phyloP scores from a whole-genome alignment of 1,284 basidiomycete genomes.

The Puccinia sorghi region DNA sequence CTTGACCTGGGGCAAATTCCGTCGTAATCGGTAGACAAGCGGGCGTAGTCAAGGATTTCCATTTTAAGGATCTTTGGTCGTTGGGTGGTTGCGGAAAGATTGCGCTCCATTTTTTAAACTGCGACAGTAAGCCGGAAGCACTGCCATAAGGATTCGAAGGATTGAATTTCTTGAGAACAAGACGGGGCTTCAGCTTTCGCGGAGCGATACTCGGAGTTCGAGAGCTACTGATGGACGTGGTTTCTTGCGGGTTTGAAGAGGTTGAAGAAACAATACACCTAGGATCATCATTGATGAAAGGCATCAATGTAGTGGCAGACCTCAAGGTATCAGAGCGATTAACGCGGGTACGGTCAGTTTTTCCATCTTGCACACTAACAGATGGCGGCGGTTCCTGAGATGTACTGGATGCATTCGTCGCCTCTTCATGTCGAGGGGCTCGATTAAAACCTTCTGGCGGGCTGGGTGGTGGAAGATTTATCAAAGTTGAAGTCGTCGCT shows the following conservation, averaged over 20 bases:
- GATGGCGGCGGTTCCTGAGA: background rate
- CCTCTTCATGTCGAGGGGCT: constrained; percentile 28
- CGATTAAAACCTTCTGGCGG: constrained; percentile 23
- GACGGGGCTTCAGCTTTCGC: constrained; percentile 13
- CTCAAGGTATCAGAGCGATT: constrained; percentile 44
- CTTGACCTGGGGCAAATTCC: constrained; percentile 77
- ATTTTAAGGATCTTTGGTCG: constrained; percentile 23
- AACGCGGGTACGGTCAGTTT: constrained; percentile 6
- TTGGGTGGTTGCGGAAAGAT: constrained; percentile 72
- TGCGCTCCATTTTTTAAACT: constrained; percentile 85
- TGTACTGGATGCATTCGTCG: constrained; percentile 10
- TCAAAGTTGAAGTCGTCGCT: constrained; percentile 5
- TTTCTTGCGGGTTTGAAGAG: constrained; percentile 46
- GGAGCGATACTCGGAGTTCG: constrained; percentile 23
- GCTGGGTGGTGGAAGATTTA: constrained; percentile 32
- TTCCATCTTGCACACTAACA: constrained; percentile 8
- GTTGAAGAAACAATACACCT: constrained; percentile 30
- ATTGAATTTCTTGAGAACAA: constrained; percentile 66
- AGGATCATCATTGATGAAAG: constrained; percentile 44
- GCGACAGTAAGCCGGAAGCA: constrained; percentile 58
- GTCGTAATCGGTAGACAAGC: constrained; percentile 85
- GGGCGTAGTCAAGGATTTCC: constrained; percentile 57
- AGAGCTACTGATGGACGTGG: constrained; percentile 31
- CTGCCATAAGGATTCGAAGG: constrained; percentile 63
- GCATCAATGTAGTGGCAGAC: constrained; percentile 48